A percentile compares a stretch with the other conserved stretches of the same genome.
These are phyloP conservation scores for Barnettozyma sp. DNA, from an alignment of 805 yeast genomes.

Conservation along the genomic window DNA sequence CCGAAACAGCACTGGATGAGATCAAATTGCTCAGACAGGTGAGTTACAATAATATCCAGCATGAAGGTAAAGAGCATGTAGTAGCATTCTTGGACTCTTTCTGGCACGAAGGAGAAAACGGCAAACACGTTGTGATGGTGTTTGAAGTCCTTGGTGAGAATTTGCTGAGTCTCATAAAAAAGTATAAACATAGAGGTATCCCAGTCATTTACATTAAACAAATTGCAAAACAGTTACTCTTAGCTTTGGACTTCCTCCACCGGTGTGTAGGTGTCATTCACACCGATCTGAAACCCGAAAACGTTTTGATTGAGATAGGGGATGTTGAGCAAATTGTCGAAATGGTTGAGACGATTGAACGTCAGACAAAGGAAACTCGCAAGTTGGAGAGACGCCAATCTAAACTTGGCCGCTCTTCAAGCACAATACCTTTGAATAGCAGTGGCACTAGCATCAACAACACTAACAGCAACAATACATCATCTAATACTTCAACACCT, in stretches of 20 bases:
- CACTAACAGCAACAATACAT: constrained; percentile 18
- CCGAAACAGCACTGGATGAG: constrained; percentile 94
- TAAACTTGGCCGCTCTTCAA: constrained; percentile 16
- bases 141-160: constrained; percentile 97
- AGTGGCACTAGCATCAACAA: no score
- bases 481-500: constrained; percentile 21
- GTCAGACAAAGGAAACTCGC: constrained; percentile 38
- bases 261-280: constrained; percentile 69
- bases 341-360: constrained; percentile 56
- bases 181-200: constrained; percentile 73
- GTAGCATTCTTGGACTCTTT: constrained; percentile 79
- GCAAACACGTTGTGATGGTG: constrained; percentile 92
- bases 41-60: constrained; percentile 53
- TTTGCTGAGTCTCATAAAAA: constrained; percentile 71
- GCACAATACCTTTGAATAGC: constrained; percentile 12
- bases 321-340: constrained; percentile 74
- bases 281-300: constrained; percentile 70
- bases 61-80: constrained; percentile 78
- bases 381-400: constrained; percentile 36
- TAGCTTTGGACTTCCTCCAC: constrained; percentile 67
- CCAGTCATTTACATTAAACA: constrained; percentile 73
- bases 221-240: constrained; percentile 68
- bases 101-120: constrained; percentile 83
- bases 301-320: constrained; percentile 71
- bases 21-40: constrained; percentile 68